These are phyloP conservation scores for Venturia aucupariae DNA, from an alignment of 2,329 filamentous ascomycete species.

Conservation along the genomic window DNA sequence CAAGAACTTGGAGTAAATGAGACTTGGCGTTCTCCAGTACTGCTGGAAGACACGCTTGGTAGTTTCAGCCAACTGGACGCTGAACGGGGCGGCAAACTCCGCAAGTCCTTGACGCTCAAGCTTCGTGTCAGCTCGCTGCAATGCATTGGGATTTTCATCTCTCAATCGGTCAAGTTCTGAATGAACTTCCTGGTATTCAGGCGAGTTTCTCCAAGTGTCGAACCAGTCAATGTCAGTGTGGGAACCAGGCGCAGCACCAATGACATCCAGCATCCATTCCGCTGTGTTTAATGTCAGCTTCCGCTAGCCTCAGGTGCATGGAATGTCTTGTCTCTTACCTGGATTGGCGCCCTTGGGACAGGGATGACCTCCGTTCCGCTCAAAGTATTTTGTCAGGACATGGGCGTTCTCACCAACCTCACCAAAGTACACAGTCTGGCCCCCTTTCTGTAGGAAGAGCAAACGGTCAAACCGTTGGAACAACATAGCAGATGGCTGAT, in stretches of 20 bases:
- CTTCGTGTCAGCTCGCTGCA: slow-evolving; percentile 31
- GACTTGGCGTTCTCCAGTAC: slow-evolving; percentile 83
- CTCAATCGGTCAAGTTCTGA: slow-evolving; percentile 38
- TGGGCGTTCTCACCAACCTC: slow-evolving; percentile 64
- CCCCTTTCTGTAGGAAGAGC: slow-evolving; percentile 66
- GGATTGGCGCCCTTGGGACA: slow-evolving; percentile 63
- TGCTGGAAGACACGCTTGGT: slow-evolving; percentile 73
- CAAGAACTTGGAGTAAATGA: slow-evolving; percentile 74
- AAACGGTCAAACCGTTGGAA: slow-evolving; percentile 86
- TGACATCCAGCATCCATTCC: slow-evolving; percentile 64
- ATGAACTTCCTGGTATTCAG: slow-evolving; percentile 37
- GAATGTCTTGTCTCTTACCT: neutral
- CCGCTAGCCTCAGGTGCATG: slow-evolving; percentile 24
- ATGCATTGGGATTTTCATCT: slow-evolving; percentile 25
- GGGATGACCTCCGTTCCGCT: slow-evolving; percentile 55
- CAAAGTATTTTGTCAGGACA: slow-evolving; percentile 65
- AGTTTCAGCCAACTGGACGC: slow-evolving; percentile 57
- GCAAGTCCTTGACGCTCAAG: slow-evolving; percentile 50
- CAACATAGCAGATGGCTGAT: slow-evolving; percentile 91
- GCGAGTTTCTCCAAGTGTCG: slow-evolving; percentile 38
- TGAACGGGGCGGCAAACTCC: slow-evolving; percentile 74
- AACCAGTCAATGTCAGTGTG: slow-evolving; percentile 43
- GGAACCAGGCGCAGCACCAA: slow-evolving; percentile 42
- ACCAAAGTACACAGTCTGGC: slow-evolving; percentile 73
- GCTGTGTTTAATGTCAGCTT: slow-evolving; percentile 31